phyloP scores from a whole-genome alignment of 2,329 filamentous ascomycete genomes.

The Botryotinia convoluta region DNA sequence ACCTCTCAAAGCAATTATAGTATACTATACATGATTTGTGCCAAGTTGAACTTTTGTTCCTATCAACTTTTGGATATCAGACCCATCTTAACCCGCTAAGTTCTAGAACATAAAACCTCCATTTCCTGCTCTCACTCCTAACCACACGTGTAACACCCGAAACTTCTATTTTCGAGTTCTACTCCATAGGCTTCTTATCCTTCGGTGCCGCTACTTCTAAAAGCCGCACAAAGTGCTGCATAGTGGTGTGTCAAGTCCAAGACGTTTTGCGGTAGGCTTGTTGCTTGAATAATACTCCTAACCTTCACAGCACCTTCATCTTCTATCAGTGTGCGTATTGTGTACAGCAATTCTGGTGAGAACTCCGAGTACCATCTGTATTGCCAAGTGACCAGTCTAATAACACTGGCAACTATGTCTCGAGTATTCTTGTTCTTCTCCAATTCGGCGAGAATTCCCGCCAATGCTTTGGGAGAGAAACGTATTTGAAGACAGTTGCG shows the following conservation, averaged over 20 bases:
- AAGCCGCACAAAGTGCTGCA: conserved; percentile 88
- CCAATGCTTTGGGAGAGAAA: conserved; percentile 90
- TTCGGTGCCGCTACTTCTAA: conserved; percentile 76
- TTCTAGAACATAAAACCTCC: conserved; percentile 15
- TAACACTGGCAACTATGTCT: conserved; percentile 79
- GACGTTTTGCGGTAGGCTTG: conserved; percentile 87
- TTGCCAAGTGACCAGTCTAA: conserved; percentile 93
- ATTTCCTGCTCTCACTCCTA: neutral
- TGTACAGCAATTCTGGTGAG: conserved; percentile 83
- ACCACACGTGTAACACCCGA: neutral
- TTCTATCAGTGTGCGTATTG: conserved; percentile 89
- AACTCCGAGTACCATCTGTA: conserved; percentile 99
- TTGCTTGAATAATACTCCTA: conserved; percentile 93
- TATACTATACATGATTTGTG: conserved; percentile 20
- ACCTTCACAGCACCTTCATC: conserved; percentile 98
- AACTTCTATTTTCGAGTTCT: neutral
- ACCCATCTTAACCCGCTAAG: conserved; percentile 15
- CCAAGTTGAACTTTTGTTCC: conserved; percentile 10
- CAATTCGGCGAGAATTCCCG: conserved; percentile 76
- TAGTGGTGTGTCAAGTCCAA: conserved; percentile 96
- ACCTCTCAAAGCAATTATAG: conserved; percentile 19
- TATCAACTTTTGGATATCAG: conserved; percentile 19
- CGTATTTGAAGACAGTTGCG: conserved; percentile 80
- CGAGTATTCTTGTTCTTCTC: conserved; percentile 76
- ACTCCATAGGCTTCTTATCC: conserved; percentile 24